phyloP scores from a whole-genome alignment of 208 protist genomes.

The Porcisia deanei region DNA sequence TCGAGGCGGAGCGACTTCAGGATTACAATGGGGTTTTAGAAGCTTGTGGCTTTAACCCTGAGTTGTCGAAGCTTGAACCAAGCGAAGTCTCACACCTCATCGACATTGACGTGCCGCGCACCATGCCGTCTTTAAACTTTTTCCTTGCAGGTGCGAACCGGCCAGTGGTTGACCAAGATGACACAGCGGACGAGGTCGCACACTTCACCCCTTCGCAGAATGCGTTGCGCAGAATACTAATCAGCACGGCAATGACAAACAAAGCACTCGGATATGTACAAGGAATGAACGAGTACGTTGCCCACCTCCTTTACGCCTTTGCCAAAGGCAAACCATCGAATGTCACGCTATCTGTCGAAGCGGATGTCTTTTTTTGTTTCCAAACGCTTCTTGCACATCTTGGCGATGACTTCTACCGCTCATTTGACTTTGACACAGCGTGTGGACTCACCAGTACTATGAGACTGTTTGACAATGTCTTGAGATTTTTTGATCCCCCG shows the following conservation, averaged over 20 bases:
- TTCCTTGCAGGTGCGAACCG: conserved; percentile 35
- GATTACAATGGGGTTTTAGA: conserved; percentile 18
- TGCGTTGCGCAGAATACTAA: conserved; percentile 67
- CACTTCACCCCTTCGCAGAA: conserved; percentile 43
- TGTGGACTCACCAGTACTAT: conserved; percentile 67
- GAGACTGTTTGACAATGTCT: conserved; percentile 57
- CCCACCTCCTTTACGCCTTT: conserved; percentile 75
- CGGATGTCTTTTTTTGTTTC: conserved; percentile 80
- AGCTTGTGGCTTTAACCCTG: conserved; percentile 19
- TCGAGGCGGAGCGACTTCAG: conserved; percentile 22
- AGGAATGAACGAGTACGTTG: conserved; percentile 85
- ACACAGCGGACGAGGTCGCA: background rate
- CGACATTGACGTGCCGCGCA: conserved; percentile 83
- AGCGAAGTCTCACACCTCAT: conserved; percentile 33
- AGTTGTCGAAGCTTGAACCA: background rate
- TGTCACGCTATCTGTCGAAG: conserved; percentile 46
- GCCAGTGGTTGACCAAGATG: background rate
- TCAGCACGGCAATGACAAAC: conserved; percentile 62
- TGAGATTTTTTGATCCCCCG: conserved; percentile 63
- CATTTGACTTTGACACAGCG: conserved; percentile 53
- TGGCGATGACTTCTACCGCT: conserved; percentile 73
- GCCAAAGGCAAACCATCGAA: conserved; percentile 31
- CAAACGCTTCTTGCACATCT: conserved; percentile 69
- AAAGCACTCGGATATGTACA: conserved; percentile 82
- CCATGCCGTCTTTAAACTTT: conserved; percentile 82